Base-by-base conservation (phyloP, 2,329 filamentous ascomycete genomes). In the Aspergillus clavatus region DNA sequence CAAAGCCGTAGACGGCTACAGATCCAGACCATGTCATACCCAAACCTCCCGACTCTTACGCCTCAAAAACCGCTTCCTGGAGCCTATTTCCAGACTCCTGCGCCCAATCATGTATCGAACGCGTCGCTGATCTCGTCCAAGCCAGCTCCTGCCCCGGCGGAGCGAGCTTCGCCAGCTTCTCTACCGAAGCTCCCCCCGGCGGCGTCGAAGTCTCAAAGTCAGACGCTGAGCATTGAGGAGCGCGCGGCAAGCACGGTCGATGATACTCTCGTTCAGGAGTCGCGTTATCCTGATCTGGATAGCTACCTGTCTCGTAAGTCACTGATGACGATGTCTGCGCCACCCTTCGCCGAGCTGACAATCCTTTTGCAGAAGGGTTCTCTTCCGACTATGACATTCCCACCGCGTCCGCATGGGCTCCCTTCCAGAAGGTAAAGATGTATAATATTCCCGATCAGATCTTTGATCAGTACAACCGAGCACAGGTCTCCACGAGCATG, bases 381-480 rank as follows among this genome's bases (percentile, higher is more conserved):
- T 95, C 90, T 4, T 91, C 87, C 59, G 89, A 95, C 53, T 97
- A 97, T 71, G 89, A 96, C 58, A 73, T 95, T 39, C 80, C 86
- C 33, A 72, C 67, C 28, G 74, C 74, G 45, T 69, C 77, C 55
- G 79, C 89, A 50, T 93, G 89, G 86, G 82, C 86, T 33, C 93
- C 93, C 1, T 98, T 96, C 64, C 86, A 95, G 63, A 88, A 86
- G 68, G 80, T 85, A 22, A 84, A 87, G 57, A 87, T 85, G 69
- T 91, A 95, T 70, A 84, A 87, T 57, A 91, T 98, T 42, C 93
- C 93, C 39, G 89, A 96, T 56, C 81, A 83, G 59, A 86, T 98
- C 42, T 91, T 97, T 61, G 86, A 94, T 57, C 89, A 95, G 63
- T 91, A 94, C 67, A 94, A 98, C 58, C 77, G 81, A 41, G 86